Conservation (phyloP, 306 rosid genomes). For the Vicia sativa region DNA sequence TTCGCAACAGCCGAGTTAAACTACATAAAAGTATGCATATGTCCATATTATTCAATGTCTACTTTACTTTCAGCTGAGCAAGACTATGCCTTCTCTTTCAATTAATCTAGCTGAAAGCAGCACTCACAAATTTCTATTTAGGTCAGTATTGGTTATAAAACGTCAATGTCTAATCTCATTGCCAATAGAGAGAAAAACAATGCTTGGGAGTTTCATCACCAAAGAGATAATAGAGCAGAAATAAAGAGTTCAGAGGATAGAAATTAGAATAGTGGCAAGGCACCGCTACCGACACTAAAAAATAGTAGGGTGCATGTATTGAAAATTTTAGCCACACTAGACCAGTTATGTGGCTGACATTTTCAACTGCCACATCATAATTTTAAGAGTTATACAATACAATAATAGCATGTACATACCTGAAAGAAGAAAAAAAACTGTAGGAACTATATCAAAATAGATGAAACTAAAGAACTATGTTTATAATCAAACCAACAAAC, state of each 20-base stretch:
- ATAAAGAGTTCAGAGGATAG: background rate
- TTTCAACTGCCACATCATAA: background rate
- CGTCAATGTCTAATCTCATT: background rate
- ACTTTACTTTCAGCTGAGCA: background rate
- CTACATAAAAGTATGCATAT: background rate
- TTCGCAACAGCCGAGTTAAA: background rate
- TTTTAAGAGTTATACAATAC: background rate
- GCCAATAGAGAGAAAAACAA: background rate
- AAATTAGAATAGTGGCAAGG: conserved; percentile 2
- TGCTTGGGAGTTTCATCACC: background rate
- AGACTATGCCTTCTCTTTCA: background rate
- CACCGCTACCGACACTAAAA: background rate
- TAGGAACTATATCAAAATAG: background rate
- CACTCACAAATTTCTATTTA: background rate
- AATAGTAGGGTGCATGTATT: background rate
- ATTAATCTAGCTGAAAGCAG: background rate
- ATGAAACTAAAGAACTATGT: background rate
- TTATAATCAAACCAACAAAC: background rate
- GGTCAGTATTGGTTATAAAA: background rate
- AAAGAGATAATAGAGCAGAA: background rate
- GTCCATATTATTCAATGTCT: too few species aligned
- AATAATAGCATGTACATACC: background rate
- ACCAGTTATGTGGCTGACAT: background rate
- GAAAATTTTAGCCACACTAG: background rate
- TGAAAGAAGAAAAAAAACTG: background rate